Evolutionary conservation across 805 yeast genomes (phyloP).

Genomic region (Starmerella floris): DNA sequence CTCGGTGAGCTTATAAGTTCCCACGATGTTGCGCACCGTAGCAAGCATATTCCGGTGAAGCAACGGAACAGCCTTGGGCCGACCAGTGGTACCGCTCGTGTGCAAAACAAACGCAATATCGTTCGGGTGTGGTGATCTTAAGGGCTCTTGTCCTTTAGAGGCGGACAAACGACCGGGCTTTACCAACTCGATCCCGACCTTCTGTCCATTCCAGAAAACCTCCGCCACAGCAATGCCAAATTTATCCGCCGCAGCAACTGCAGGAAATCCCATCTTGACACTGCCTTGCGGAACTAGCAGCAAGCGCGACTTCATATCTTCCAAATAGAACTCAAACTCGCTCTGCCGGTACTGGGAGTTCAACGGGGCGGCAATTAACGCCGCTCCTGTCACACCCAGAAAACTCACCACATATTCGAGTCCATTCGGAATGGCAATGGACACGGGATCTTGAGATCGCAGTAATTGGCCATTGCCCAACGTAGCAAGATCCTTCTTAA

Average conservation of each 20-base stretch:
- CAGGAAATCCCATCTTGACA: constrained; percentile 30
- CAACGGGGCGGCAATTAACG: constrained; percentile 54
- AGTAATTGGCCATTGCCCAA: constrained; percentile 23
- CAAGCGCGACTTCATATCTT: constrained; percentile 44
- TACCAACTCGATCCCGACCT: constrained; percentile 28
- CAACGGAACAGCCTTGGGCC: constrained; percentile 63
- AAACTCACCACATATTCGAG: constrained; percentile 46
- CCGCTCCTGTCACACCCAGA: constrained; percentile 43
- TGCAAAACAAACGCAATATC: constrained; percentile 55
- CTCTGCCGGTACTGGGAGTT: constrained; percentile 47
- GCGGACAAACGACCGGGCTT: constrained; percentile 2
- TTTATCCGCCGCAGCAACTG: constrained; percentile 39
- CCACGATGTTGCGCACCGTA: constrained; percentile 44
- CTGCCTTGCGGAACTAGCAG: constrained; percentile 46
- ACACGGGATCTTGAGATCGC: constrained; percentile 37
- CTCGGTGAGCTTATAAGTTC: constrained; percentile 40
- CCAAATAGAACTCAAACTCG: constrained; percentile 53
- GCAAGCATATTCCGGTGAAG: constrained; percentile 50
- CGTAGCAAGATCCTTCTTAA: constrained; percentile 32
- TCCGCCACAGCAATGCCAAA: constrained; percentile 41
- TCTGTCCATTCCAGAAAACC: constrained; percentile 34
- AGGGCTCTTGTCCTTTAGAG: not conserved
- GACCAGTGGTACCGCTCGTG: constrained; percentile 66
- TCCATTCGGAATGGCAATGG: constrained; percentile 49
- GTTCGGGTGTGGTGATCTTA: constrained; percentile 28